phyloP scores from a whole-genome alignment of 148 eudicot species.

The Chenopodium berlandieri region DNA sequence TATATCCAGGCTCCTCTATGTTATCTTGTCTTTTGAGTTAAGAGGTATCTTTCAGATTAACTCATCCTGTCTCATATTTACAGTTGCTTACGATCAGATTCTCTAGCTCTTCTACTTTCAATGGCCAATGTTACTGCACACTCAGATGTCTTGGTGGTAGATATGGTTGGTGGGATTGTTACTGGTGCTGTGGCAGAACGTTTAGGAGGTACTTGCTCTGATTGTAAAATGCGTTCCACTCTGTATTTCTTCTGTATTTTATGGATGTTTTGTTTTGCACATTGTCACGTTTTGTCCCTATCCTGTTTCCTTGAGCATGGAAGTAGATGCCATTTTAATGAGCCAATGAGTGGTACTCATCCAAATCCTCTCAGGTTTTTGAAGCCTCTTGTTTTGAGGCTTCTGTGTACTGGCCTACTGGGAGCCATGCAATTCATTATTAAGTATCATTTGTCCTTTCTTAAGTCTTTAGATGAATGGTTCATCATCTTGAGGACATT shows the following conservation, averaged over 20 bases:
- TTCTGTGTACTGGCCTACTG: background rate
- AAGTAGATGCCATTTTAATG: background rate
- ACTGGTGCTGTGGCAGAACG: slow-evolving; percentile 97
- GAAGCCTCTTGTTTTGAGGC: background rate
- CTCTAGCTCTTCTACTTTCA: slow-evolving; percentile 77
- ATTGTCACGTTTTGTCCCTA: background rate
- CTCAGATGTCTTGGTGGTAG: slow-evolving; percentile 81
- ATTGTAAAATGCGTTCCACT: background rate
- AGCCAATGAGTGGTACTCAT: background rate
- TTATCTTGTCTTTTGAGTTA: background rate
- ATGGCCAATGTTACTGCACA: slow-evolving; percentile 75
- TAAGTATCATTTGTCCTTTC: background rate
- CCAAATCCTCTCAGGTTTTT: background rate
- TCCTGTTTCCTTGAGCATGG: slow-evolving; percentile 8
- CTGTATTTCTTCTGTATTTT: background rate
- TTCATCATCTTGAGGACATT: background rate
- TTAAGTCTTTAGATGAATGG: background rate
- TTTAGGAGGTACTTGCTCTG: slow-evolving; percentile 65
- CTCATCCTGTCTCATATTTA: slow-evolving; percentile 8
- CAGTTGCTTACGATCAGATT: slow-evolving; percentile 80
- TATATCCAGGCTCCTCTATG: background rate
- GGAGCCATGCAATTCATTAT: background rate
- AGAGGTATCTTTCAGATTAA: background rate
- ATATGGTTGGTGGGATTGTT: slow-evolving; percentile 86
- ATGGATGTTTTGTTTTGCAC: background rate